Conservation (phyloP, 345 rosid genomes). For the Raphanus raphanistrum region DNA sequence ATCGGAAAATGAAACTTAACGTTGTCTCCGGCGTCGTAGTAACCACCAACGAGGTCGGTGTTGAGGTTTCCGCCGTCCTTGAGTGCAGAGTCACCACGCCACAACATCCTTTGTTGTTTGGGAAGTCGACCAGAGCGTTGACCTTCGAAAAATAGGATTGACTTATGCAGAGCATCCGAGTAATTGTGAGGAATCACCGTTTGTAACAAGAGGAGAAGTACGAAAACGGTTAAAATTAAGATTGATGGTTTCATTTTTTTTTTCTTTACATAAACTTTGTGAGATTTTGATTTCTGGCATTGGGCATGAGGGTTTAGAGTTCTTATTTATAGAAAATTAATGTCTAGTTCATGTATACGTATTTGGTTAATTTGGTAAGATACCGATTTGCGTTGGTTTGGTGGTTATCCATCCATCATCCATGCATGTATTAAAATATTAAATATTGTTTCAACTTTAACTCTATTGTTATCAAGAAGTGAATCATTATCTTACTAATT, state of each 20-base stretch:
- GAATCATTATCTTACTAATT: neutral
- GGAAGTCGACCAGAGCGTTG: slow-evolving; percentile 88
- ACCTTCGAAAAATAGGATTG: slow-evolving; percentile 94
- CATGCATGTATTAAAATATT: neutral
- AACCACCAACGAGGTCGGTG: slow-evolving; percentile 76
- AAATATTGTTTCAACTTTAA: neutral
- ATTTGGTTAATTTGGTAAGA: slow-evolving; percentile 16
- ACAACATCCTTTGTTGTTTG: slow-evolving; percentile 55
- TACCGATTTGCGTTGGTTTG: slow-evolving; percentile 9
- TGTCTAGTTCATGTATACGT: slow-evolving; percentile 1
- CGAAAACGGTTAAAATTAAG: neutral
- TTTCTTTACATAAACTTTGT: neutral
- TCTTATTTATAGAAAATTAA: slow-evolving; percentile 20
- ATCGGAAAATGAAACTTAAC: slow-evolving; percentile 89
- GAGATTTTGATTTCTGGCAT: slow-evolving; percentile 11
- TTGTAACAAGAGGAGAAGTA: slow-evolving; percentile 18
- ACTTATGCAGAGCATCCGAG: slow-evolving; percentile 68
- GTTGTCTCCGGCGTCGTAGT: slow-evolving; percentile 95
- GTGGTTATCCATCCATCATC: neutral
- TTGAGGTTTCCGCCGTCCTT: slow-evolving; percentile 64
- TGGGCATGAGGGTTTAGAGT: neutral
- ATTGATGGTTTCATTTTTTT: neutral
- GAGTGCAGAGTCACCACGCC: slow-evolving; percentile 76
- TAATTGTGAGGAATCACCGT: slow-evolving; percentile 53
- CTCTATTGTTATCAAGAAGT: neutral